These are phyloP conservation scores for Ganoderma meredithae DNA, from an alignment of 1,284 basidiomycete species.

Conservation along the genomic window DNA sequence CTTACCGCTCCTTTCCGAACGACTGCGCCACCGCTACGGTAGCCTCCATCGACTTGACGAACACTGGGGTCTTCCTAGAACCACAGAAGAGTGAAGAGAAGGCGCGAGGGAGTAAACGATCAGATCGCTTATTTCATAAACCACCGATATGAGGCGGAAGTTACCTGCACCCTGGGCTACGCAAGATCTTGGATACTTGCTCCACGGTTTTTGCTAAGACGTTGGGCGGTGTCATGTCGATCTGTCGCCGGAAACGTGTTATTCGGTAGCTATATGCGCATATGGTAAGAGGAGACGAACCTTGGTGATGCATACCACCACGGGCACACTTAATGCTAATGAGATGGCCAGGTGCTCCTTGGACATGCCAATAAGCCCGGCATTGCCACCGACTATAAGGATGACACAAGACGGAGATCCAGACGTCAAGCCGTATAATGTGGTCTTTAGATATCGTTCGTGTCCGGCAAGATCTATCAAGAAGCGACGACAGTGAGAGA, in stretches of 20 bases:
- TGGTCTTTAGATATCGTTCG: constrained; percentile 92
- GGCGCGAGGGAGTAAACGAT: constrained; percentile 6
- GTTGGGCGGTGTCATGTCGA: constrained; percentile 97
- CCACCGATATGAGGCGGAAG: constrained; percentile 32
- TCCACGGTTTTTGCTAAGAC: constrained; percentile 90
- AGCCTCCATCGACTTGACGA: constrained; percentile 77
- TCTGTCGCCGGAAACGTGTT: constrained; percentile 51
- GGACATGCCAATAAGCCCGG: constrained; percentile 96
- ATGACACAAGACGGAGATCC: constrained; percentile 96
- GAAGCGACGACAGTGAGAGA: constrained; percentile 8
- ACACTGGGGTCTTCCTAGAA: constrained; percentile 76
- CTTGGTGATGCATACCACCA: constrained; percentile 96
- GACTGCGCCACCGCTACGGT: constrained; percentile 80
- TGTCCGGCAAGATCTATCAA: constrained; percentile 93
- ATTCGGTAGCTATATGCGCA: neutral
- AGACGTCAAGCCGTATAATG: constrained; percentile 93
- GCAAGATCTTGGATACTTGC: constrained; percentile 93
- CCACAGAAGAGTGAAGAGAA: neutral
- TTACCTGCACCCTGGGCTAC: constrained; percentile 91
- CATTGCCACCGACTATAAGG: constrained; percentile 96
- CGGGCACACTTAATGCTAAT: constrained; percentile 91
- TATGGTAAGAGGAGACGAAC: constrained; percentile 45
- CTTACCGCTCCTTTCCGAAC: constrained; percentile 75
- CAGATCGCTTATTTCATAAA: constrained; percentile 18
- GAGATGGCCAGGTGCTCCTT: constrained; percentile 97